Evolutionary conservation across 495 filamentous ascomycete genomes (phyloP).

Genomic region (Penicillium dipodomyicola): DNA sequence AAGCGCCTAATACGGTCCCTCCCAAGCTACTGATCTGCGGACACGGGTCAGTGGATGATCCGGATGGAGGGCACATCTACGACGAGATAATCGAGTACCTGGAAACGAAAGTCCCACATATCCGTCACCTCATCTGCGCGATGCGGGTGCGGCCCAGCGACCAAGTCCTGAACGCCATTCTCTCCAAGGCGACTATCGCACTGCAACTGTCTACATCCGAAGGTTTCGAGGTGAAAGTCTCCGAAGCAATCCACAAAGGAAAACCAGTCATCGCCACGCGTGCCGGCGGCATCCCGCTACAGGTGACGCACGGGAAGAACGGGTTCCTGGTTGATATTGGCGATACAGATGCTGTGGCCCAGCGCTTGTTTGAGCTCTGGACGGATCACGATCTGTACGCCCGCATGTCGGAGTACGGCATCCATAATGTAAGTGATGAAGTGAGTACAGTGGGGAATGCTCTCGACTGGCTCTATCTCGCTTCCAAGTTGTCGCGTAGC

Average conservation of each 20-base stretch:
- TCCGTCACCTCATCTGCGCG: constrained; percentile 63
- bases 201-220: constrained; percentile 81
- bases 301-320: constrained; percentile 69
- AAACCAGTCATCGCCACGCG: constrained; percentile 76
- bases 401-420: constrained; percentile 66
- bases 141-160: constrained; percentile 77
- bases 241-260: constrained; percentile 82
- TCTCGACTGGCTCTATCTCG: constrained; percentile 74
- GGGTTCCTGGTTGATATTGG: constrained; percentile 75
- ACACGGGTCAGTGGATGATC: constrained; percentile 83
- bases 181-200: constrained; percentile 69
- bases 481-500: constrained; percentile 56
- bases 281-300: constrained; percentile 79
- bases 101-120: constrained; percentile 51
- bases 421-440: constrained; percentile 70
- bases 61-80: constrained; percentile 72
- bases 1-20: constrained; percentile 41
- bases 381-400: constrained; percentile 62
- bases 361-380: constrained; percentile 66
- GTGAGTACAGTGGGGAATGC: constrained; percentile 81
- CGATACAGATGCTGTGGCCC: constrained; percentile 70
- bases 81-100: constrained; percentile 67
- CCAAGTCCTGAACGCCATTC: constrained; percentile 77
- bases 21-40: constrained; percentile 78
- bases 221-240: constrained; percentile 89